Evolutionary conservation across 768 basidiomycete genomes (phyloP).

Genomic region (Suillus spraguei): DNA sequence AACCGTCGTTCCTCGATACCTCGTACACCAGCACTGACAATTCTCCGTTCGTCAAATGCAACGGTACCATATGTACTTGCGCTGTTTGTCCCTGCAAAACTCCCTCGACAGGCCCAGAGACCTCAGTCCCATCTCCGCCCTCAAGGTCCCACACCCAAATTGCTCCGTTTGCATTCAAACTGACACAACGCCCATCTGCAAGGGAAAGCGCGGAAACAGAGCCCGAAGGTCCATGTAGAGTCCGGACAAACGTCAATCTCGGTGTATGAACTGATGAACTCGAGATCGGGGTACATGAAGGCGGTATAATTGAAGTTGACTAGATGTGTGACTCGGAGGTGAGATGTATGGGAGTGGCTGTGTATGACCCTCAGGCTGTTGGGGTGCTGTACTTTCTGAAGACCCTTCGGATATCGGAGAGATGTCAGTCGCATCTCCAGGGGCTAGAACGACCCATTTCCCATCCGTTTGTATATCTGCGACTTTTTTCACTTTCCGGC

Average conservation of each 20-base stretch:
- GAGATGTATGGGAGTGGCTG: slow-evolving; percentile 27
- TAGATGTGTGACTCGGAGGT: slow-evolving; percentile 47
- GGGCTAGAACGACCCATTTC: slow-evolving; percentile 81
- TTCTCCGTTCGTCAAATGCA: slow-evolving; percentile 75
- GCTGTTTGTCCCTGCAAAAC: slow-evolving; percentile 28
- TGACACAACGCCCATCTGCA: slow-evolving; percentile 83
- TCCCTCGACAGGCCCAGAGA: slow-evolving; percentile 37
- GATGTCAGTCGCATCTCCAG: slow-evolving; percentile 40
- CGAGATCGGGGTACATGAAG: slow-evolving; percentile 57
- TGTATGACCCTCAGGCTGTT: slow-evolving; percentile 27
- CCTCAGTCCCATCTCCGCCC: slow-evolving; percentile 42
- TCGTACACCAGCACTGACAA: slow-evolving; percentile 48
- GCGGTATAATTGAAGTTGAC: slow-evolving; percentile 74
- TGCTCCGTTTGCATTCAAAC: slow-evolving; percentile 68
- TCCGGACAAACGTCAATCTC: slow-evolving; percentile 72
- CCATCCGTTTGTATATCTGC: slow-evolving; percentile 83
- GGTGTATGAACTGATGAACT: slow-evolving; percentile 56
- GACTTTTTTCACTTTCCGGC: slow-evolving; percentile 68
- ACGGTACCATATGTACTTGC: slow-evolving; percentile 43
- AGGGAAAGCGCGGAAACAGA: slow-evolving; percentile 69
- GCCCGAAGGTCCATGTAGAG: slow-evolving; percentile 68
- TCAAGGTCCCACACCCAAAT: slow-evolving; percentile 91
- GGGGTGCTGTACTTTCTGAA: slow-evolving; percentile 26
- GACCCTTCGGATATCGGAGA: slow-evolving; percentile 20
- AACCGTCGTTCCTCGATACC: slow-evolving; percentile 38